These are phyloP conservation scores for Aspergillus melleus DNA, from an alignment of 2,329 filamentous ascomycete species.

Conservation along the genomic window DNA sequence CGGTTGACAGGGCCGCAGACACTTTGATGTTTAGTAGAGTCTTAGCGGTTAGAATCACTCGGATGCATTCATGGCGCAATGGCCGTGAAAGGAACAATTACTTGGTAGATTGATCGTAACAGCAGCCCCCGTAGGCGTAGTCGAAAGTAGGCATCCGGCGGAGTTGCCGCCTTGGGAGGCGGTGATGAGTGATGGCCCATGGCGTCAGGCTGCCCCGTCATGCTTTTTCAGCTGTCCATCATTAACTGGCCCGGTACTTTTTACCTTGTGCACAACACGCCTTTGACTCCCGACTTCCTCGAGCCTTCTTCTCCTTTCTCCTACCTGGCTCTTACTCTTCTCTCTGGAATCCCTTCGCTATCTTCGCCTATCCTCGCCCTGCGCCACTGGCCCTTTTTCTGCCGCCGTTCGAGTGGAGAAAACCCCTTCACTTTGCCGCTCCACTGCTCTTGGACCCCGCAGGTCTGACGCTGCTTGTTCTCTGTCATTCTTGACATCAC, in stretches of 20 bases:
- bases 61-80: conserved; percentile 23
- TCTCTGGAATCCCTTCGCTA: background rate
- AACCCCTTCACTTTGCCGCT: background rate
- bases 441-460: background rate
- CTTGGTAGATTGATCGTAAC: background rate
- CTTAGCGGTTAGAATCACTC: conserved; percentile 28
- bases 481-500: background rate
- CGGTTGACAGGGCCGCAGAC: conserved; percentile 15
- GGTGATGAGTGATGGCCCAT: conserved; percentile 4
- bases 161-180: background rate
- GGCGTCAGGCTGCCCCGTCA: conserved; percentile 16
- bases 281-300: background rate
- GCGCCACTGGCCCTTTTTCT: background rate
- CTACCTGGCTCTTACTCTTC: background rate
- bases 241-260: background rate
- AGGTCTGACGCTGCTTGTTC: background rate
- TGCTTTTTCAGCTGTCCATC: background rate
- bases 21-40: conserved; percentile 21
- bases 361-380: background rate
- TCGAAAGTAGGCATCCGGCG: background rate
- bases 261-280: background rate
- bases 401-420: background rate
- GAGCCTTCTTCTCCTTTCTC: background rate
- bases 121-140: too few relatives aligned
- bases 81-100: background rate